These are phyloP conservation scores for Zygosaccharomyces rouxii DNA, from an alignment of 805 yeast species.

Conservation along the genomic window DNA sequence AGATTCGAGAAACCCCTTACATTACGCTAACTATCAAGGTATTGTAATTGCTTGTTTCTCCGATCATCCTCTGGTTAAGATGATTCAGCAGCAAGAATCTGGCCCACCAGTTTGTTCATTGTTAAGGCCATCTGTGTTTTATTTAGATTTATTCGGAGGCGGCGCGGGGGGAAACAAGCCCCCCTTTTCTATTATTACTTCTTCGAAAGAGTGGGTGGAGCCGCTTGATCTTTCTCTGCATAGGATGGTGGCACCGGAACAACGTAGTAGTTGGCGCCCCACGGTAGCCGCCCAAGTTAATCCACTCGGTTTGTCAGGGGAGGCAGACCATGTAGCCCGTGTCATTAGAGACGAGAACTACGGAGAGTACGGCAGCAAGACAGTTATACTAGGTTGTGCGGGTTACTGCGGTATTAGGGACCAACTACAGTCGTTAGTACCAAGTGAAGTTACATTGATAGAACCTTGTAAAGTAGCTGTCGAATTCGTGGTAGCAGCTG, in stretches of 20 bases:
- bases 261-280: constrained; percentile 15
- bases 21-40: constrained; percentile 22
- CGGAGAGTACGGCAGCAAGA: constrained; percentile 11
- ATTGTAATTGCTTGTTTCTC: constrained; percentile 27
- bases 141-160: constrained; percentile 12
- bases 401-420: constrained; percentile 25
- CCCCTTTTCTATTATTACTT: constrained; percentile 25
- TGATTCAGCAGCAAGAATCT: constrained; percentile 6
- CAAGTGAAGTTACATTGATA: constrained; percentile 35
- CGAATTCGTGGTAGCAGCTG: not conserved
- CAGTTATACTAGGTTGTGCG: constrained; percentile 28
- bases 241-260: constrained; percentile 21
- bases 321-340: constrained; percentile 14
- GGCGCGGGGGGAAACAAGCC: constrained; percentile 1
- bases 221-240: constrained; percentile 19
- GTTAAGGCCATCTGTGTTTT: constrained; percentile 18
- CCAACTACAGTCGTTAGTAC: not conserved
- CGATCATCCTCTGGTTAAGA: constrained; percentile 26
- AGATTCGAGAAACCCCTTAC: constrained; percentile 10
- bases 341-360: constrained; percentile 19
- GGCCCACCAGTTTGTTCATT: constrained; percentile 19
- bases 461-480: constrained; percentile 2
- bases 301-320: constrained; percentile 12
- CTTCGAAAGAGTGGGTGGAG: constrained; percentile 26
- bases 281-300: constrained; percentile 16